These are phyloP conservation scores for Neoboletus magnificus DNA, from an alignment of 768 basidiomycete species.

Conservation along the genomic window DNA sequence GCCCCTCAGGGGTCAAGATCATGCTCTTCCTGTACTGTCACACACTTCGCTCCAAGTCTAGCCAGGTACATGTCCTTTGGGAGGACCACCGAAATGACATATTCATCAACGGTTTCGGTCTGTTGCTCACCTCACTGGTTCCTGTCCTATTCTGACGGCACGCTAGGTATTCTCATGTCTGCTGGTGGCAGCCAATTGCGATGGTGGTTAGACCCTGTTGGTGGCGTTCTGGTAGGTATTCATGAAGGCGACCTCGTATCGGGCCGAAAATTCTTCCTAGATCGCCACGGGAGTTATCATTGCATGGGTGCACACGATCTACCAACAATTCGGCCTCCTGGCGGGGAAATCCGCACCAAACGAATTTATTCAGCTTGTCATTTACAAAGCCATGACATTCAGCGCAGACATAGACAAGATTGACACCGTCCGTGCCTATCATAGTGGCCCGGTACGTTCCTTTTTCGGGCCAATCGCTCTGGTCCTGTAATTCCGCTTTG, in stretches of 20 bases:
- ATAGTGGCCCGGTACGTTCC: constrained; percentile 68
- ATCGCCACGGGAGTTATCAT: constrained; percentile 77
- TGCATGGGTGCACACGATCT: constrained; percentile 75
- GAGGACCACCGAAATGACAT: constrained; percentile 95
- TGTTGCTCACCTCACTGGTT: constrained; percentile 10
- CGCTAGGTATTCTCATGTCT: constrained; percentile 75
- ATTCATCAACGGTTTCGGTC: constrained; percentile 79
- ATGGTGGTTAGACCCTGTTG: constrained; percentile 85
- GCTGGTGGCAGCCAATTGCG: constrained; percentile 72
- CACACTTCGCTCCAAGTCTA: constrained; percentile 73
- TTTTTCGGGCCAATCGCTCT: background rate
- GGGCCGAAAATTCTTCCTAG: constrained; percentile 34
- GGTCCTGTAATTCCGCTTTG: background rate
- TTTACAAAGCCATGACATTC: constrained; percentile 89
- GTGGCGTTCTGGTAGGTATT: constrained; percentile 63
- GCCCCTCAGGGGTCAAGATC: constrained; percentile 67
- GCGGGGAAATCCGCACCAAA: constrained; percentile 92
- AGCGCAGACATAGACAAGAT: constrained; percentile 80
- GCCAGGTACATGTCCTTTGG: constrained; percentile 94
- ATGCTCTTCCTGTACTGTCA: constrained; percentile 85
- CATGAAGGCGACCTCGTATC: background rate
- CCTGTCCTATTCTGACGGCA: background rate
- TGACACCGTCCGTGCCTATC: constrained; percentile 92
- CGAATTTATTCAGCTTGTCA: constrained; percentile 86
- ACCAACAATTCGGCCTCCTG: constrained; percentile 77